Evolutionary conservation across 2,329 filamentous ascomycete genomes (phyloP).

Genomic region (Colletotrichum sp.): DNA sequence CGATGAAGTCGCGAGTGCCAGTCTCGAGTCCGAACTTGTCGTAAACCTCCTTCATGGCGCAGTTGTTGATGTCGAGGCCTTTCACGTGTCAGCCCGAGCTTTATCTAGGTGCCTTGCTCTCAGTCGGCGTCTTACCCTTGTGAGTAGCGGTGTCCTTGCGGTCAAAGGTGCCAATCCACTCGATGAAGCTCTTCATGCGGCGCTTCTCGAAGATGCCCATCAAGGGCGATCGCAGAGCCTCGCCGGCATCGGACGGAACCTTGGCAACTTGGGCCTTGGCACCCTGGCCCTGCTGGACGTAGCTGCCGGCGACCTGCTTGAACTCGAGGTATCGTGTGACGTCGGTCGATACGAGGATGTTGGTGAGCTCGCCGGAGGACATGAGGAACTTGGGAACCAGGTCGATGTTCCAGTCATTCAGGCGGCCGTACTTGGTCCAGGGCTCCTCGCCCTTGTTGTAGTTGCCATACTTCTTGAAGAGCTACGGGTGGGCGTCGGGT

Average conservation of each 20-base stretch:
- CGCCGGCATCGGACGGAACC: conserved; percentile 90
- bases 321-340: conserved; percentile 90
- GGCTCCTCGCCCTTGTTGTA: conserved; percentile 80
- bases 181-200: conserved; percentile 93
- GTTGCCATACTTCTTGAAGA: conserved; percentile 97
- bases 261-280: conserved; percentile 91
- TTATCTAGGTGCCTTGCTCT: background rate
- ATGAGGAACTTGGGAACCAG: conserved; percentile 98
- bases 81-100: background rate
- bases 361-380: conserved; percentile 97
- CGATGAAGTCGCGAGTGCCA: conserved; percentile 92
- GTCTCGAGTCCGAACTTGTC: conserved; percentile 96
- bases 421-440: conserved; percentile 96
- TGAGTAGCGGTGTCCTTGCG: conserved; percentile 82
- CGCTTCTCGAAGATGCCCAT: conserved; percentile 99
- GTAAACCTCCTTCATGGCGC: conserved; percentile 98
- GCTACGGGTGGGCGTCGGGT: conserved; percentile 52
- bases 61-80: conserved; percentile 81
- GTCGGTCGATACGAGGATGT: conserved; percentile 96
- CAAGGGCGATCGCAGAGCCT: conserved; percentile 89
- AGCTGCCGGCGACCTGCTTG: conserved; percentile 94
- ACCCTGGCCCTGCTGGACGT: conserved; percentile 87
- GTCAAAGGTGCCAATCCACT: conserved; percentile 92
- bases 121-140: conserved; percentile 69
- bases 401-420: conserved; percentile 99